Percentiles rank a stretch among this genome's conserved stretches.
These are phyloP conservation scores for Arachnopeziza araneosa DNA, from an alignment of 2,329 filamentous ascomycete species.

Conservation along the genomic window DNA sequence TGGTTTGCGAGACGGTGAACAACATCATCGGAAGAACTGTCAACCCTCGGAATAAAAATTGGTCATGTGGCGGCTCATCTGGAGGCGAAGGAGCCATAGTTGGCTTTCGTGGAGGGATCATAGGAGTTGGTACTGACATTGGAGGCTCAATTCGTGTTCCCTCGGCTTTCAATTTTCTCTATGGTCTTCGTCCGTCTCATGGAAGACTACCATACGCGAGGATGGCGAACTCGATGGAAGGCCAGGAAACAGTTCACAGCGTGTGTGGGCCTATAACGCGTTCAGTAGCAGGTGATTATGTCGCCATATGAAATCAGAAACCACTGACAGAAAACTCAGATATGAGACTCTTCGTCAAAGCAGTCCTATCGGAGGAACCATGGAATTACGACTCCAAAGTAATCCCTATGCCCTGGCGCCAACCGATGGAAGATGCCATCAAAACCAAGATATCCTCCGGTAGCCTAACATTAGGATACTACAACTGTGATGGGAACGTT, in stretches of 20 bases:
- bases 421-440: slow-evolving; percentile 25
- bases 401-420: slow-evolving; percentile 34
- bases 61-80: slow-evolving; percentile 27
- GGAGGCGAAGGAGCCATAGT: slow-evolving; percentile 27
- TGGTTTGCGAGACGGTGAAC: slow-evolving; percentile 34
- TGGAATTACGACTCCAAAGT: slow-evolving; percentile 36
- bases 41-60: slow-evolving; percentile 33
- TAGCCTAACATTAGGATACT: slow-evolving; percentile 33
- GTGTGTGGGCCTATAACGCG: slow-evolving; percentile 30
- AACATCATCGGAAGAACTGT: slow-evolving; percentile 38
- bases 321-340: slow-evolving; percentile 22
- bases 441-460: slow-evolving; percentile 32
- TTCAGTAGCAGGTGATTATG: slow-evolving; percentile 34
- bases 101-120: slow-evolving; percentile 21
- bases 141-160: slow-evolving; percentile 34
- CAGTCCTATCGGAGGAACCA: slow-evolving; percentile 29
- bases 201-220: slow-evolving; percentile 28
- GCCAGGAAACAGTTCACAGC: slow-evolving; percentile 36
- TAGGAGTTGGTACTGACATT: slow-evolving; percentile 28
- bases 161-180: slow-evolving; percentile 31
- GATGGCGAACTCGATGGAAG: slow-evolving; percentile 35
- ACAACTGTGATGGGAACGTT: slow-evolving; percentile 31
- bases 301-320: slow-evolving; percentile 20
- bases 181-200: slow-evolving; percentile 33
- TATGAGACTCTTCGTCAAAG: slow-evolving; percentile 32